A percentile compares a stretch with the other conserved stretches of the same genome.
phyloP scores from a whole-genome alignment of 2,329 filamentous ascomycete species.

The Nothopassalora personata region DNA sequence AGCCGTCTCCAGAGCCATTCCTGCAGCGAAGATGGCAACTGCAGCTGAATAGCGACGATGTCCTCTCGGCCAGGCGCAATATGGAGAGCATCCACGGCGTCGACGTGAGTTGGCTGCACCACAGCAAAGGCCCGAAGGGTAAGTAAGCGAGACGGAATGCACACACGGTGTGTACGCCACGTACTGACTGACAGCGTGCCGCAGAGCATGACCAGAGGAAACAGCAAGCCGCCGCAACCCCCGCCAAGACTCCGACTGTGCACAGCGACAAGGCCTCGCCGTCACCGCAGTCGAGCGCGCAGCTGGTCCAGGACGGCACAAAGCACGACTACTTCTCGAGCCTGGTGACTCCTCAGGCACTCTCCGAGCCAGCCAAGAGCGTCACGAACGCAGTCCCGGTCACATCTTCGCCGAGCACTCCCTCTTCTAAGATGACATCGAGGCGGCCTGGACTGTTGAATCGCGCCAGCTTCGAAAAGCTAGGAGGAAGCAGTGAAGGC shows the following conservation, averaged over 20 bases:
- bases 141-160: slow-evolving; percentile 4
- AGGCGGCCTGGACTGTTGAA: slow-evolving; percentile 40
- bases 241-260: neutral
- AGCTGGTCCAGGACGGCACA: slow-evolving; percentile 2
- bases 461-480: slow-evolving; percentile 38
- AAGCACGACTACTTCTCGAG: slow-evolving; percentile 16
- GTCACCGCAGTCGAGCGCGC: slow-evolving; percentile 6
- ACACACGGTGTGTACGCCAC: neutral
- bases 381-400: slow-evolving; percentile 19
- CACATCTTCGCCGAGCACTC: slow-evolving; percentile 14
- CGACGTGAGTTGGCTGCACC: slow-evolving; percentile 20
- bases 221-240: neutral
- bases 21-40: slow-evolving; percentile 12
- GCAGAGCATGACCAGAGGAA: slow-evolving; percentile 8
- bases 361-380: slow-evolving; percentile 20
- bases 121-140: slow-evolving; percentile 16
- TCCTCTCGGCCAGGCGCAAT: slow-evolving; percentile 7
- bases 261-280: neutral
- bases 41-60: slow-evolving; percentile 10
- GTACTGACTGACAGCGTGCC: neutral
- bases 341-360: slow-evolving; percentile 20
- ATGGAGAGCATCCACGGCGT: slow-evolving; percentile 24
- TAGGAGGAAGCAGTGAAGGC: slow-evolving; percentile 19
- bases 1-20: neutral
- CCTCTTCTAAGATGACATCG: slow-evolving; percentile 8